phyloP scores from a whole-genome alignment of 345 rosid species.

The Heritiera littoralis region DNA sequence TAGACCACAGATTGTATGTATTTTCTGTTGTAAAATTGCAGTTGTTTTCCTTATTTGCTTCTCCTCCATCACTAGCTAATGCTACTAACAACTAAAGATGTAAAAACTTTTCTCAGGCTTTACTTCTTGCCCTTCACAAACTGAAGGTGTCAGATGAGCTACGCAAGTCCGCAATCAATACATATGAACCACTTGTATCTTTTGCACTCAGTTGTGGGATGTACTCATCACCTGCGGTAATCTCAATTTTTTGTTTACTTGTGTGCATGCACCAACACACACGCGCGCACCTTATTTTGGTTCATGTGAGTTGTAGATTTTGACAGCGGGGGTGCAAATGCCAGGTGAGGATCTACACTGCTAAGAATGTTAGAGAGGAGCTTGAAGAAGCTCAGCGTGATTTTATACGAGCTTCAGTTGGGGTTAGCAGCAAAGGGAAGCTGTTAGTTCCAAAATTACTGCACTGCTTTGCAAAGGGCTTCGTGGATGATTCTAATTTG shows the following conservation, averaged over 20 bases:
- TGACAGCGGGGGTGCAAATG: conserved; percentile 20
- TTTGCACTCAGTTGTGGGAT: conserved; percentile 89
- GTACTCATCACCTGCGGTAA: conserved; percentile 92
- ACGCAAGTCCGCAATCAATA: conserved; percentile 54
- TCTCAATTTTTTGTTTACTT: not conserved
- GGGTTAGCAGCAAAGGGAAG: conserved; percentile 83
- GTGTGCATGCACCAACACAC: not conserved
- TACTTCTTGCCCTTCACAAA: conserved; percentile 85
- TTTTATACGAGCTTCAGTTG: conserved; percentile 75
- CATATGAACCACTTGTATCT: conserved; percentile 65
- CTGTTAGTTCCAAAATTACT: conserved; percentile 81
- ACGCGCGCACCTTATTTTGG: not conserved
- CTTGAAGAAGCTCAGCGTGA: conserved; percentile 82
- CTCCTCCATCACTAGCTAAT: not conserved
- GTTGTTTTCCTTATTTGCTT: conserved; percentile 16
- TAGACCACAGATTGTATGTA: conserved; percentile 77
- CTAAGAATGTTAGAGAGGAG: conserved; percentile 64
- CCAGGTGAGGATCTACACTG: conserved; percentile 78
- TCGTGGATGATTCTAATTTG: conserved; percentile 68
- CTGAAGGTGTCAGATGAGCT: conserved; percentile 77
- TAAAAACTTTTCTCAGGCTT: conserved; percentile 50
- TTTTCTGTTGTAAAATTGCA: not conserved
- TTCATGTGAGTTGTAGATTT: not conserved
- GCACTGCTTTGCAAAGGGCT: conserved; percentile 70
- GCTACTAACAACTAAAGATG: conserved; percentile 8